Evolutionary conservation across 306 rosid species (phyloP).

Genomic region (Lablab purpureus): DNA sequence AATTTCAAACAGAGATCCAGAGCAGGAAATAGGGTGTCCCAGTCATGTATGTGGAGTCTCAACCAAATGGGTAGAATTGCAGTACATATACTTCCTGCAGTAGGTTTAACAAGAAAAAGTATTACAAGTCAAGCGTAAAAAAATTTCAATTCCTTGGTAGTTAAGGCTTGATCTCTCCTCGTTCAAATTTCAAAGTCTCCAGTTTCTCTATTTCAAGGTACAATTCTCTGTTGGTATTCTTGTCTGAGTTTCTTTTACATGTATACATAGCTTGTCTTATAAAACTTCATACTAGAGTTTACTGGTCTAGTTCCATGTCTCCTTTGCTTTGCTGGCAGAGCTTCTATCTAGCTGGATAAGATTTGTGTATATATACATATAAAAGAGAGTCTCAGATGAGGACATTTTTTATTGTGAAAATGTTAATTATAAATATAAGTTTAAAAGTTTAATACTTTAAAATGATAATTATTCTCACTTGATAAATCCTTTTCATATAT

Average conservation of each 20-base stretch:
- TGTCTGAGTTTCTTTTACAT: too few relatives aligned
- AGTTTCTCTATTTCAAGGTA: neutral
- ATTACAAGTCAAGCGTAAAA: slow-evolving; percentile 35
- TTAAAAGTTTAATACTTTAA: neutral
- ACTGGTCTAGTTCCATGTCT: slow-evolving; percentile 21
- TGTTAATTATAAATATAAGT: too few relatives aligned
- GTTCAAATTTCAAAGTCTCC: neutral
- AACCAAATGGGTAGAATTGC: slow-evolving; percentile 33
- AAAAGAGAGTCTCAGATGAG: too few relatives aligned
- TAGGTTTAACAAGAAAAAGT: slow-evolving; percentile 44
- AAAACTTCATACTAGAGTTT: slow-evolving; percentile 36
- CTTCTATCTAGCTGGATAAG: slow-evolving; percentile 30
- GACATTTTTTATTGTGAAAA: too few relatives aligned
- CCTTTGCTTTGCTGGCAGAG: slow-evolving; percentile 47
- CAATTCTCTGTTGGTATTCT: too few relatives aligned
- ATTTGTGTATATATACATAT: too few relatives aligned
- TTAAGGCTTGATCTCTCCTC: neutral
- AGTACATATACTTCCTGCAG: slow-evolving; percentile 57
- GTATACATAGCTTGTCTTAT: slow-evolving; percentile 44
- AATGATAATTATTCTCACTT: neutral
- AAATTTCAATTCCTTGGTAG: slow-evolving; percentile 10
- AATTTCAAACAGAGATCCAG: slow-evolving; percentile 39
- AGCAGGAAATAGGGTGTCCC: slow-evolving; percentile 35
- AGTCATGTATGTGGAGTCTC: slow-evolving; percentile 30
- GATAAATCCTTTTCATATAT: neutral